Evolutionary conservation across 371 early-diverging fungal species (phyloP).

Genomic region (Mucor mucedo): DNA sequence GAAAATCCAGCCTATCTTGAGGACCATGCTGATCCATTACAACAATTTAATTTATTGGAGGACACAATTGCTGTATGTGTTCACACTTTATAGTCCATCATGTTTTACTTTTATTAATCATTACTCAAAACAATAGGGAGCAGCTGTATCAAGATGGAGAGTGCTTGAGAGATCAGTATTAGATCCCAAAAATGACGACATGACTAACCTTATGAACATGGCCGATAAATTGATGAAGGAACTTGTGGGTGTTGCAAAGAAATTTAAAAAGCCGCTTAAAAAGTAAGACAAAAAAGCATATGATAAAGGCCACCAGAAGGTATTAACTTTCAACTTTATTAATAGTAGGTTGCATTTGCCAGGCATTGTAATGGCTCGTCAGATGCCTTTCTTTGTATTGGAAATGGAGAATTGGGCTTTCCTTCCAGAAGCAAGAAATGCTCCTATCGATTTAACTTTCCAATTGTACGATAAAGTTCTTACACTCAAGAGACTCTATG

Average conservation of each 20-base stretch:
- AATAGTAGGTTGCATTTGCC: slow-evolving; percentile 40
- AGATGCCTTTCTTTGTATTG: slow-evolving; percentile 59
- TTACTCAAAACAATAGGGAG: slow-evolving; percentile 33
- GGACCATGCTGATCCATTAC: slow-evolving; percentile 46
- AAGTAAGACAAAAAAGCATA: slow-evolving; percentile 31
- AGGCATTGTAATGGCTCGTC: slow-evolving; percentile 54
- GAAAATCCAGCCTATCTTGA: slow-evolving; percentile 55
- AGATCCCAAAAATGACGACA: slow-evolving; percentile 38
- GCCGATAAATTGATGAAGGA: slow-evolving; percentile 57
- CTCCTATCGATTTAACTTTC: slow-evolving; percentile 56
- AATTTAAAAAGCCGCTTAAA: slow-evolving; percentile 50
- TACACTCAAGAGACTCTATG: slow-evolving; percentile 51
- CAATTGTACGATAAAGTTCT: slow-evolving; percentile 59
- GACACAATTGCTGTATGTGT: slow-evolving; percentile 51
- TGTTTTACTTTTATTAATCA: background rate
- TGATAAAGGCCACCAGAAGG: background rate
- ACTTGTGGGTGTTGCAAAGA: slow-evolving; percentile 42
- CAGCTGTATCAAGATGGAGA: slow-evolving; percentile 58
- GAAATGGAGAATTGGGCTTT: slow-evolving; percentile 61
- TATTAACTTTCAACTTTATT: background rate
- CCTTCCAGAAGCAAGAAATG: slow-evolving; percentile 44
- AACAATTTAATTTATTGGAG: slow-evolving; percentile 43
- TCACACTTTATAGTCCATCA: background rate
- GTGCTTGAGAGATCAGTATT: slow-evolving; percentile 40
- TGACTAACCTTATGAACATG: slow-evolving; percentile 45